phyloP scores from a whole-genome alignment of 75 land plant genomes.

The Chamaecyparis obtusa region DNA sequence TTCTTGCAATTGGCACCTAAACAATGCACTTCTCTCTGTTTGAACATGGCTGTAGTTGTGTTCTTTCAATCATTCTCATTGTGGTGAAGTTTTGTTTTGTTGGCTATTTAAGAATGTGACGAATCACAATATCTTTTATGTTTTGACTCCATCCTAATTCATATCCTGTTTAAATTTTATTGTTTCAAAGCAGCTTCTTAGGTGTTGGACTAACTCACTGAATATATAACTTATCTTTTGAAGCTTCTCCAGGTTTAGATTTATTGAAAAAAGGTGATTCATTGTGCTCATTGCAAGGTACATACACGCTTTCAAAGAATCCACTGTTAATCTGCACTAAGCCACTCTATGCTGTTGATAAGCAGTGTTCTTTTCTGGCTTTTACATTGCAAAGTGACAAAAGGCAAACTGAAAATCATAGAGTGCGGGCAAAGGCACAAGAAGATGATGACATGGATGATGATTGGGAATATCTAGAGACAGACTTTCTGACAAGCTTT shows the following conservation, averaged over 20 bases:
- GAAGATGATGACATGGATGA: neutral
- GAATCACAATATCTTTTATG: neutral
- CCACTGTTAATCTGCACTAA: neutral
- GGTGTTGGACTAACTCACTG: neutral
- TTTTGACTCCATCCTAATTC: no score
- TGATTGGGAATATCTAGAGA: neutral
- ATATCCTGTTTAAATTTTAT: neutral
- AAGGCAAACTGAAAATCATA: neutral
- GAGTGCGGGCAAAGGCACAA: neutral
- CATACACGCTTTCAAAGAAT: constrained; percentile 1
- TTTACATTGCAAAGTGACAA: neutral
- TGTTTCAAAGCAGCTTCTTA: neutral
- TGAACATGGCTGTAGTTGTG: neutral
- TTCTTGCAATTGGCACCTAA: neutral
- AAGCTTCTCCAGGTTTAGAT: constrained; percentile 1
- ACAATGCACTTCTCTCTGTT: neutral
- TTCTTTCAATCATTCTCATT: neutral
- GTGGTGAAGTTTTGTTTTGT: neutral
- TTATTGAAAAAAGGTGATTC: neutral
- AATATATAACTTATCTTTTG: neutral
- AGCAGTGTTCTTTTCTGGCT: constrained; percentile 1
- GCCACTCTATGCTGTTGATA: neutral
- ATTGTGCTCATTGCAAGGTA: neutral
- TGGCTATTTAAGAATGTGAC: neutral
- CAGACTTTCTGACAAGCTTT: neutral